Percentiles rank a stretch among this genome's conserved stretches.
Evolutionary conservation across 2,329 filamentous ascomycete genomes (phyloP).

Genomic region (Fusarium dimerum): DNA sequence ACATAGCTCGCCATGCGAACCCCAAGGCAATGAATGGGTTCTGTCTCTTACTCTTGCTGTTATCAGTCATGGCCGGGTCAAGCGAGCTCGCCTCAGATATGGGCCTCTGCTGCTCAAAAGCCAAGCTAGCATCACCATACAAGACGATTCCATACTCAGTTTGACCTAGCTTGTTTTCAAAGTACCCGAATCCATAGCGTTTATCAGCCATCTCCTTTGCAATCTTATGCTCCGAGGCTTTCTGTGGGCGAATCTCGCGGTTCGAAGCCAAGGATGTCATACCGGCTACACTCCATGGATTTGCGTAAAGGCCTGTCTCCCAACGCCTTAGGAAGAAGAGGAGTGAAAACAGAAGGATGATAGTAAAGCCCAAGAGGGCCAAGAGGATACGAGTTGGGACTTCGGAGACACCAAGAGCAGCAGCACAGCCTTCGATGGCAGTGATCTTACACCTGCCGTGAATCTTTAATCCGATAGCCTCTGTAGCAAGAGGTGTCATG

Average conservation of each 20-base stretch:
- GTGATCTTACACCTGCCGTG: slow-evolving; percentile 25
- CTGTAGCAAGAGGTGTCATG: slow-evolving; percentile 23
- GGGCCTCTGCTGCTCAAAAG: slow-evolving; percentile 4
- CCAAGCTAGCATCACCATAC: slow-evolving; percentile 20
- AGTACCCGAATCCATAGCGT: slow-evolving; percentile 28
- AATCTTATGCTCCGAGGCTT: slow-evolving; percentile 22
- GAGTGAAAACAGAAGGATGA: slow-evolving; percentile 20
- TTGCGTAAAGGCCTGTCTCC: slow-evolving; percentile 30
- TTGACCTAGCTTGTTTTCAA: slow-evolving; percentile 18
- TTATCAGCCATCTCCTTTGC: slow-evolving; percentile 28
- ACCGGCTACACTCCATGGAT: slow-evolving; percentile 34
- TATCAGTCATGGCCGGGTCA: slow-evolving; percentile 1
- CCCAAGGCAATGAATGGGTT: slow-evolving; percentile 40
- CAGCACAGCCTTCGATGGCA: slow-evolving; percentile 22
- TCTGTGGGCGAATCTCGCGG: slow-evolving; percentile 20
- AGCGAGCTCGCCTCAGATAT: slow-evolving; percentile 22
- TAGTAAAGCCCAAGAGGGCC: slow-evolving; percentile 19
- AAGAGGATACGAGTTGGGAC: slow-evolving; percentile 18
- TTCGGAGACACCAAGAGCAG: slow-evolving; percentile 24
- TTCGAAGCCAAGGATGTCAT: slow-evolving; percentile 28
- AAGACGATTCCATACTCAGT: slow-evolving; percentile 29
- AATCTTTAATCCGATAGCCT: slow-evolving; percentile 29
- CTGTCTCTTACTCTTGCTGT: slow-evolving; percentile 5
- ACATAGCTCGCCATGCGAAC: slow-evolving; percentile 36
- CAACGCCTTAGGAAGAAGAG: slow-evolving; percentile 23